Conservation (phyloP, 306 rosid species). For the Rubus parviflorus region DNA sequence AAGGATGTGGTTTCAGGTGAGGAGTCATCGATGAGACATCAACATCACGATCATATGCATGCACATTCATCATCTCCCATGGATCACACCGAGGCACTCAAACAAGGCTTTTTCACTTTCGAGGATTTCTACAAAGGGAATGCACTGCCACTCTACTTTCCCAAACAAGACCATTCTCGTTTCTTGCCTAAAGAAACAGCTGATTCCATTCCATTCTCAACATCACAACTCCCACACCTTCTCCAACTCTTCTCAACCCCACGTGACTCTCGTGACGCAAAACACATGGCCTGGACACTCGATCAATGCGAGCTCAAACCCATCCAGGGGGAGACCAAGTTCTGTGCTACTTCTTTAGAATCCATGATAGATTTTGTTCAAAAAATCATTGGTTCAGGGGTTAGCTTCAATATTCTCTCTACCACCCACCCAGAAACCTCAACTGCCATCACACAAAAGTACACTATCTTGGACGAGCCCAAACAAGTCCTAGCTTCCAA, state of each 20-base stretch:
- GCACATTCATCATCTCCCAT: conserved; percentile 1
- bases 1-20: neutral
- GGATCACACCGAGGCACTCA: conserved; percentile 51
- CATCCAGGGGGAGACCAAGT: conserved; percentile 50
- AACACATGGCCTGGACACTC: conserved; percentile 41
- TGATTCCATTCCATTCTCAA: conserved; percentile 57
- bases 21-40: neutral
- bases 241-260: conserved; percentile 54
- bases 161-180: conserved; percentile 29
- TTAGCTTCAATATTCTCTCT: conserved; percentile 31
- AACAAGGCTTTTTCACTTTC: conserved; percentile 45
- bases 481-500: conserved; percentile 49
- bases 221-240: conserved; percentile 43
- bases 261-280: conserved; percentile 38
- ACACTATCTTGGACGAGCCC: conserved; percentile 39
- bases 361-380: conserved; percentile 42
- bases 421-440: conserved; percentile 38
- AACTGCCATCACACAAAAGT: conserved; percentile 35
- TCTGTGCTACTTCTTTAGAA: conserved; percentile 56
- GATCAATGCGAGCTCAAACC: conserved; percentile 38
- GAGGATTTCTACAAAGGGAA: conserved; percentile 45
- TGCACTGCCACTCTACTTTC: conserved; percentile 54
- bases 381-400: conserved; percentile 31
- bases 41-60: conserved; percentile 18
- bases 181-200: conserved; percentile 46